Evolutionary conservation across 176 grass and related monocot species (phyloP).

Genomic region (Carex kokanica): DNA sequence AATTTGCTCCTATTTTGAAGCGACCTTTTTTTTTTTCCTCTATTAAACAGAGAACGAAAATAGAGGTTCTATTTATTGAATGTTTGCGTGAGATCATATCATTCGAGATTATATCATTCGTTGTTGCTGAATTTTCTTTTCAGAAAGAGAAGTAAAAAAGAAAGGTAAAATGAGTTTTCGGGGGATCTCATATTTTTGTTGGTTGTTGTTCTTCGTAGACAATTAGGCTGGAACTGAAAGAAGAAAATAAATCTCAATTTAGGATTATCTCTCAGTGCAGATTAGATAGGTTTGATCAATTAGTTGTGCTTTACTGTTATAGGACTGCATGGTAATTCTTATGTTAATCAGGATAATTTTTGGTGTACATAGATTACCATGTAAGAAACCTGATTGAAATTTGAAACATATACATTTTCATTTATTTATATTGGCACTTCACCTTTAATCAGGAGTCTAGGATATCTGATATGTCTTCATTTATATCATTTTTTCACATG

Average conservation of each 20-base stretch:
- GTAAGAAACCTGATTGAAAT: not conserved
- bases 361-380: not conserved
- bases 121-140: not conserved
- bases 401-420: not conserved
- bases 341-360: not conserved
- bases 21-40: not conserved
- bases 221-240: not conserved
- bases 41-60: constrained; percentile 1
- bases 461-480: not conserved
- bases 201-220: not conserved
- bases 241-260: not conserved
- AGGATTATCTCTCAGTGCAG: not conserved
- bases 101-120: not conserved
- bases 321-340: not conserved
- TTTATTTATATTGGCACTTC: not conserved
- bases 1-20: not conserved
- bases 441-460: not conserved
- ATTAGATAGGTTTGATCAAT: not conserved
- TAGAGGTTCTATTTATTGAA: not conserved
- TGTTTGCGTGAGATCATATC: not conserved
- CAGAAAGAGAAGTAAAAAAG: not conserved
- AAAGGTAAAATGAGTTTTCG: not conserved
- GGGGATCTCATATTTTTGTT: not conserved
- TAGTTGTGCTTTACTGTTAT: not conserved
- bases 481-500: not conserved